Base-by-base conservation (phyloP, 2,329 filamentous ascomycete species). In the Fusarium fracticaudum region DNA sequence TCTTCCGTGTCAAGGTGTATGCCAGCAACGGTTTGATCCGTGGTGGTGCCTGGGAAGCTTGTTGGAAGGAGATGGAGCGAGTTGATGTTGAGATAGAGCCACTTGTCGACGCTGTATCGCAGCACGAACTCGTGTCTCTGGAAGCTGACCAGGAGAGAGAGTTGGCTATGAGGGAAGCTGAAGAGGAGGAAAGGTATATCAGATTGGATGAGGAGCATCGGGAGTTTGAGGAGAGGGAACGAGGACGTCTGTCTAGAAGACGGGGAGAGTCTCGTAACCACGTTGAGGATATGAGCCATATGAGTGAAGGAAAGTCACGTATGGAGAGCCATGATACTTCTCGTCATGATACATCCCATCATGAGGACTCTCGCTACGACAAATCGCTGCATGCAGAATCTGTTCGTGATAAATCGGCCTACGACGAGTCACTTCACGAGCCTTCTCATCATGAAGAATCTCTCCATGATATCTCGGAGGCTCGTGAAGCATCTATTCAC, bases 1-100 rank as follows among this genome's bases (percentile, higher is more conserved):
- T 91, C 55, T 96, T 94, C 86, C 89, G 91, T 37, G 88, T 98
- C 81, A 96, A 95, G 79, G 92, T 98, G 3, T 99, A 96, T 79
- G 96, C 96, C 2, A 96, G 95, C 60, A 99, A 98, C 81, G 96
- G 96, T 0, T 85, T 98, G 54, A 97, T 99, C 94, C 90, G 91
- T 67, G 92, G 94, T 10, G 94, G 94, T 1, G 96, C 96, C 0
- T 99, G 96, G 96, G 90, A 90, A 9, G 95, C 95, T 5, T 96
- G 94, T 67, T 99, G 96, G 96, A 93, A 91, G 76, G 96, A 98
- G 83, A 99, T 99, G 96, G 96, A 99, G 84, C 90, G 96, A n/a
- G 94, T 98, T 1, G 96, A 99, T 79, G 94, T 97, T 4, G 96
- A 98, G 82, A 90, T 99, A 60, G 90, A 93, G 77, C 93, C 96